Percentiles rank a stretch among this genome's conserved stretches.
These are phyloP conservation scores for Mycena sanguinolenta DNA, from an alignment of 768 basidiomycete species.

Conservation along the genomic window DNA sequence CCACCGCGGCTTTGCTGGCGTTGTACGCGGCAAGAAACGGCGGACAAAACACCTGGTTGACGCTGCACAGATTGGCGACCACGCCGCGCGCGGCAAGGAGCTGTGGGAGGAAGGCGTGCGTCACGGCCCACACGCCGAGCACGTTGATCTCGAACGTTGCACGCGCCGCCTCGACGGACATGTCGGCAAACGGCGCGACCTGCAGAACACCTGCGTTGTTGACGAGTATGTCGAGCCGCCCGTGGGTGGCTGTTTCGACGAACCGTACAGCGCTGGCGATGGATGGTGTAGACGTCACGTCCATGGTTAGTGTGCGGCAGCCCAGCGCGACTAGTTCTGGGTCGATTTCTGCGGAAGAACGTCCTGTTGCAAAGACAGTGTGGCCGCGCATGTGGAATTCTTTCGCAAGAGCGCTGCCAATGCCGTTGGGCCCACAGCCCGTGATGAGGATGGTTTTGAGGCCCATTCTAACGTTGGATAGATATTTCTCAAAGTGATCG, in stretches of 20 bases:
- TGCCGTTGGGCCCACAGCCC: not conserved
- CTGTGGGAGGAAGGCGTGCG: not conserved
- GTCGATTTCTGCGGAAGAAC: not conserved
- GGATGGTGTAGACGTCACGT: not conserved
- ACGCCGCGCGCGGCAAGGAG: not conserved
- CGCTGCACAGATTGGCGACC: not conserved
- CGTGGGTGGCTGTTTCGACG: not conserved
- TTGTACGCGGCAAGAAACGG: not conserved
- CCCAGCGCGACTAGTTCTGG: not conserved
- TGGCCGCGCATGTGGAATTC: not conserved
- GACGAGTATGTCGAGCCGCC: not conserved
- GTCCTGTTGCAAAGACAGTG: not conserved
- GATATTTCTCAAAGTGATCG: too few relatives aligned
- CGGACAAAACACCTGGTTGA: not conserved
- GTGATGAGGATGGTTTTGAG: not conserved
- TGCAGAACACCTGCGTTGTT: not conserved
- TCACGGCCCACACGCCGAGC: not conserved
- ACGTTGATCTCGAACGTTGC: not conserved
- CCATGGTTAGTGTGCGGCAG: not conserved
- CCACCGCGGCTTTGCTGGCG: not conserved
- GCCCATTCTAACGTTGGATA: too few relatives aligned
- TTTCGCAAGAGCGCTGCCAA: not conserved
- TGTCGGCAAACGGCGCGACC: not conserved
- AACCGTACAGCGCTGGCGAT: not conserved
- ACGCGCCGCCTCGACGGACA: not conserved